A percentile compares a stretch with the other conserved stretches of the same genome.
Conservation (phyloP, 2,329 filamentous ascomycete species). For the Talaromyces sp. region DNA sequence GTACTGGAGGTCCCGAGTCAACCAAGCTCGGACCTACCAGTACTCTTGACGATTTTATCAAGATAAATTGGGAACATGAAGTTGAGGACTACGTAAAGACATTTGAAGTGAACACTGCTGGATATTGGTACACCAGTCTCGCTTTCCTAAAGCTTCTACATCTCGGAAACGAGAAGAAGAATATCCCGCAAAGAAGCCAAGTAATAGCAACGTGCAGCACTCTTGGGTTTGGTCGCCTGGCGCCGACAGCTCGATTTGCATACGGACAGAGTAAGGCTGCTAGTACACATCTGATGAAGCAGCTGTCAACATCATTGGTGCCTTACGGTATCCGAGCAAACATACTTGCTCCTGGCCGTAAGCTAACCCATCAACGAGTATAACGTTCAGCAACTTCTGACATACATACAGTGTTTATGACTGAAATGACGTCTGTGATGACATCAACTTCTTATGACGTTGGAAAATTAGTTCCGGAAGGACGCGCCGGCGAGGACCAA, state of each 20-base stretch:
- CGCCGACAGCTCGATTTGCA: conserved; percentile 20
- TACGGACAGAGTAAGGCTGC: conserved; percentile 29
- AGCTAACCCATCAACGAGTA: conserved; percentile 17
- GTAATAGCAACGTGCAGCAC: conserved; percentile 28
- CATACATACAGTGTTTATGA: conserved; percentile 9
- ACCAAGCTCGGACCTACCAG: conserved; percentile 35
- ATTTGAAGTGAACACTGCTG: conserved; percentile 32
- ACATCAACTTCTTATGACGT: conserved; percentile 5
- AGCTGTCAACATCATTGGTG: conserved; percentile 22
- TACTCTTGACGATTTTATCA: conserved; percentile 32
- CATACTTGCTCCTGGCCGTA: conserved; percentile 27
- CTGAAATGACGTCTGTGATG: conserved; percentile 15
- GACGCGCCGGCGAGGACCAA: conserved; percentile 35
- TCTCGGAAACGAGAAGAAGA: conserved; percentile 28
- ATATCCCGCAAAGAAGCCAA: conserved; percentile 24
- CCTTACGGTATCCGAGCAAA: conserved; percentile 26
- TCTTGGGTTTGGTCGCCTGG: conserved; percentile 26
- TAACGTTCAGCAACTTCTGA: background rate
- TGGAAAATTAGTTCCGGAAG: background rate
- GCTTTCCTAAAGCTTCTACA: conserved; percentile 38
- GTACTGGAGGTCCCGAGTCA: conserved; percentile 43
- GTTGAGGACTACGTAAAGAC: conserved; percentile 29
- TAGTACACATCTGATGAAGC: conserved; percentile 24
- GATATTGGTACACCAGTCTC: conserved; percentile 33
- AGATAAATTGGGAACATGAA: conserved; percentile 30